Percentiles rank a stretch among this genome's conserved stretches.
Evolutionary conservation across 306 rosid species (phyloP).

Genomic region (Coriaria nepalensis): DNA sequence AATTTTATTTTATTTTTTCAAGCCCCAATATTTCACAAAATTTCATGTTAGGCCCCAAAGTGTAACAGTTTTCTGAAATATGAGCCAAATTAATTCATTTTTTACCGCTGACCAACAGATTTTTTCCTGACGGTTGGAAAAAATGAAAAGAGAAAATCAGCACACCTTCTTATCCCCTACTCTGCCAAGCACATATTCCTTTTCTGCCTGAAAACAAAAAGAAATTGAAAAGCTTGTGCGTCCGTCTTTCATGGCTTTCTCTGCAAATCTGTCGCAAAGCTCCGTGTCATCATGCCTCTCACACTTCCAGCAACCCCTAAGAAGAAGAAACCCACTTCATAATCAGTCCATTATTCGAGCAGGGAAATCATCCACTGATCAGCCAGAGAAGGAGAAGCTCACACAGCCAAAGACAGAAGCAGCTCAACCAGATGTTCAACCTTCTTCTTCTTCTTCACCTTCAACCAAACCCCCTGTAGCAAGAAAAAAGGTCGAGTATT

Average conservation of each 20-base stretch:
- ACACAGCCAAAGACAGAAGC: slow-evolving; percentile 31
- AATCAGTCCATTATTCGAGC: slow-evolving; percentile 33
- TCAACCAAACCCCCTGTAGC: slow-evolving; percentile 28
- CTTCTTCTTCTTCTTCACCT: slow-evolving; percentile 26
- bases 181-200: too few species aligned
- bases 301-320: slow-evolving; percentile 23
- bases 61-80: too few species aligned
- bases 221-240: too few species aligned
- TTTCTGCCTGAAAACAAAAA: too few species aligned
- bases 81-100: too few species aligned
- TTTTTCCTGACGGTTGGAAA: too few species aligned
- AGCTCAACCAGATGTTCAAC: slow-evolving; percentile 35
- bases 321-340: slow-evolving; percentile 35
- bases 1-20: too few species aligned
- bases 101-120: too few species aligned
- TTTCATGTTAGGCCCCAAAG: too few species aligned
- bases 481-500: slow-evolving; percentile 66
- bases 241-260: slow-evolving; percentile 42
- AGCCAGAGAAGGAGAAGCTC: slow-evolving; percentile 20
- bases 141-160: too few species aligned
- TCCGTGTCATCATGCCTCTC: slow-evolving; percentile 28
- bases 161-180: too few species aligned
- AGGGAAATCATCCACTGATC: slow-evolving; percentile 38
- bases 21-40: too few species aligned
- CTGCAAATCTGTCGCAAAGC: slow-evolving; percentile 23